Evolutionary conservation across 345 rosid genomes (phyloP).

Genomic region (Populus simonii): DNA sequence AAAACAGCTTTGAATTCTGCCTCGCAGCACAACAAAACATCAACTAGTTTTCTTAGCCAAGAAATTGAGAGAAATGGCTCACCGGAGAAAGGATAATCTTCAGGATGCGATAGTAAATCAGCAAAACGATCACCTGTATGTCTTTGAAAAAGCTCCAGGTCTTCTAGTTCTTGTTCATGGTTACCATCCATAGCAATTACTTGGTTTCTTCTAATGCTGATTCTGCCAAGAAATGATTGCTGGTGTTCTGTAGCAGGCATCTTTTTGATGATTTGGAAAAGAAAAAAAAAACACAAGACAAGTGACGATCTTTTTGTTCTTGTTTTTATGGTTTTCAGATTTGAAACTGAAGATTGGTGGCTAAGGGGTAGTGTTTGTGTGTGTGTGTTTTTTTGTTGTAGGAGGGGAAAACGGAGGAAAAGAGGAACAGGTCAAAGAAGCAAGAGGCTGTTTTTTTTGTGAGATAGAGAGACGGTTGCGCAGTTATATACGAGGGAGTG

Average conservation of each 20-base stretch:
- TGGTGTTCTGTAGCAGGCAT: conserved; percentile 70
- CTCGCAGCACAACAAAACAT: conserved; percentile 86
- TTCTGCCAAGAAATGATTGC: conserved; percentile 75
- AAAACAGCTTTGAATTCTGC: conserved; percentile 90
- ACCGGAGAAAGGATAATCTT: conserved; percentile 19
- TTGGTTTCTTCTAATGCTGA: conserved; percentile 86
- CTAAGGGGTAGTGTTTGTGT: neutral
- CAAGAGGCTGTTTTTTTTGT: neutral
- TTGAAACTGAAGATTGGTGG: neutral
- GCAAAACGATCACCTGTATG: conserved; percentile 80
- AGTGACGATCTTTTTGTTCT: neutral
- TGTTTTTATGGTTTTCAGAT: neutral
- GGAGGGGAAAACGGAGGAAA: neutral
- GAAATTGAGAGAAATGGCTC: conserved; percentile 61
- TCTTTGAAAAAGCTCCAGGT: conserved; percentile 72
- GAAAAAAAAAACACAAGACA: neutral
- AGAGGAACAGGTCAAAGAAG: neutral
- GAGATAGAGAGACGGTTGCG: neutral
- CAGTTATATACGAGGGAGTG: conserved; percentile 16
- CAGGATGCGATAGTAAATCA: conserved; percentile 47
- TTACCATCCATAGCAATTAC: conserved; percentile 71
- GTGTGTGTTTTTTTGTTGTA: neutral
- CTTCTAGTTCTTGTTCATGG: conserved; percentile 80
- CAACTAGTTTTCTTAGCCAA: conserved; percentile 84
- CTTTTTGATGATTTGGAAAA: neutral